Evolutionary conservation across 169 alveolate genomes (phyloP).

Genomic region (Eimeria tenella): DNA sequence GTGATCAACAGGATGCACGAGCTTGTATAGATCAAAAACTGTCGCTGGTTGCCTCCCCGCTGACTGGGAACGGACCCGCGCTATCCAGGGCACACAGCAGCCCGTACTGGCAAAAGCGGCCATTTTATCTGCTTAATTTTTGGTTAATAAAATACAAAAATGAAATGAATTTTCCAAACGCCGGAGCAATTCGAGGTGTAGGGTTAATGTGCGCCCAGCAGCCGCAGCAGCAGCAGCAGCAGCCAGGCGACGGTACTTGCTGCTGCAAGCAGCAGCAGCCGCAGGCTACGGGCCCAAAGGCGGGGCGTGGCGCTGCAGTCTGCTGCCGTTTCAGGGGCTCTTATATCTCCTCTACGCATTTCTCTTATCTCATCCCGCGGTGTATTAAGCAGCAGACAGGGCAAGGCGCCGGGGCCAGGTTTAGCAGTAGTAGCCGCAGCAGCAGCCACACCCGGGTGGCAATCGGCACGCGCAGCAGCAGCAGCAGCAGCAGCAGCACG

Average conservation of each 20-base stretch:
- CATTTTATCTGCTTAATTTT: neutral
- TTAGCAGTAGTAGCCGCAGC: conserved; percentile 60
- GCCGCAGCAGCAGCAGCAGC: conserved; percentile 69
- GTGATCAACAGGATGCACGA: neutral
- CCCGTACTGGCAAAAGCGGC: neutral
- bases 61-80: conserved; percentile 18
- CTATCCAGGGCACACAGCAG: conserved; percentile 41
- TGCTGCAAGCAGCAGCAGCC: conserved; percentile 75
- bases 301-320: conserved; percentile 72
- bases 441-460: conserved; percentile 59
- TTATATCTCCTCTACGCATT: conserved; percentile 55
- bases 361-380: conserved; percentile 30
- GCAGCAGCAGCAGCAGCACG: conserved; percentile 76
- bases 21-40: neutral
- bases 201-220: conserved; percentile 15
- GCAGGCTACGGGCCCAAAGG: conserved; percentile 70
- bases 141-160: neutral
- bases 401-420: conserved; percentile 15
- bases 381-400: conserved; percentile 60
- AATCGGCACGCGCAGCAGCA: conserved; percentile 73
- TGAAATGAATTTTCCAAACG: neutral
- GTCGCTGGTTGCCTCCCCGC: conserved; percentile 31
- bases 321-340: conserved; percentile 61
- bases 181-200: conserved; percentile 10
- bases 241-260: conserved; percentile 75